These are phyloP conservation scores for Russula virescens DNA, from an alignment of 768 basidiomycete species.

Conservation along the genomic window DNA sequence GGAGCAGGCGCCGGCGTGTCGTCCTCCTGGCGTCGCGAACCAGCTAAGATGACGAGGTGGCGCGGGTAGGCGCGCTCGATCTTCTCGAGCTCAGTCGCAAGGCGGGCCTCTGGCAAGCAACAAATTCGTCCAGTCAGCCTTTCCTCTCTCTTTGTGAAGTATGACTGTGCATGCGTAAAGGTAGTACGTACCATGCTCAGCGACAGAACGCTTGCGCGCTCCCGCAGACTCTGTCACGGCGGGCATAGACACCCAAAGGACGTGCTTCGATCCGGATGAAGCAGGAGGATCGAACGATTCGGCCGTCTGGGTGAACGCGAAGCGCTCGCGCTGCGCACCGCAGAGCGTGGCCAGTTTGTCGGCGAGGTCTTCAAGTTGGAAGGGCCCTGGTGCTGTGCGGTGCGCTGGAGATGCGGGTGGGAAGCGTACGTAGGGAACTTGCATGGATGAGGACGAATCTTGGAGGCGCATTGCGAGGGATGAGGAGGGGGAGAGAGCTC, in stretches of 20 bases:
- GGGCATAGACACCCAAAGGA: conserved; percentile 54
- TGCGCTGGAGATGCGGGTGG: conserved; percentile 24
- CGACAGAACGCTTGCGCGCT: conserved; percentile 43
- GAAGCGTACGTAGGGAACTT: conserved; percentile 53
- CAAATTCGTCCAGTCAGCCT: conserved; percentile 12
- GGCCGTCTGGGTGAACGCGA: conserved; percentile 31
- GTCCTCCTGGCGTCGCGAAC: conserved; percentile 43
- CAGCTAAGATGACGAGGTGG: conserved; percentile 63
- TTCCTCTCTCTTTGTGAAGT: background rate
- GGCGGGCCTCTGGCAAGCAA: conserved; percentile 36
- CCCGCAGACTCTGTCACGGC: conserved; percentile 36
- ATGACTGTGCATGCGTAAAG: background rate
- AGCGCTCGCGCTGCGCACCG: conserved; percentile 40
- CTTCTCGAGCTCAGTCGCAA: conserved; percentile 44
- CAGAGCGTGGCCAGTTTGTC: conserved; percentile 48
- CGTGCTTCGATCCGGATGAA: conserved; percentile 39
- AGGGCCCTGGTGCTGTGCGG: conserved; percentile 23
- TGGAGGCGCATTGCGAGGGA: conserved; percentile 43
- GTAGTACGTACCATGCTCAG: conserved; percentile 46
- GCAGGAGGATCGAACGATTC: conserved; percentile 27
- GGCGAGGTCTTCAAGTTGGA: conserved; percentile 37
- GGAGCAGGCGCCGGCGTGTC: background rate
- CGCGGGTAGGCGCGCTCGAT: conserved; percentile 48
- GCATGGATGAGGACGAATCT: conserved; percentile 48
- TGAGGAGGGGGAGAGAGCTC: conserved; percentile 48